These are phyloP conservation scores for Exophiala calicioides DNA, from an alignment of 2,329 filamentous ascomycete species.

Conservation along the genomic window DNA sequence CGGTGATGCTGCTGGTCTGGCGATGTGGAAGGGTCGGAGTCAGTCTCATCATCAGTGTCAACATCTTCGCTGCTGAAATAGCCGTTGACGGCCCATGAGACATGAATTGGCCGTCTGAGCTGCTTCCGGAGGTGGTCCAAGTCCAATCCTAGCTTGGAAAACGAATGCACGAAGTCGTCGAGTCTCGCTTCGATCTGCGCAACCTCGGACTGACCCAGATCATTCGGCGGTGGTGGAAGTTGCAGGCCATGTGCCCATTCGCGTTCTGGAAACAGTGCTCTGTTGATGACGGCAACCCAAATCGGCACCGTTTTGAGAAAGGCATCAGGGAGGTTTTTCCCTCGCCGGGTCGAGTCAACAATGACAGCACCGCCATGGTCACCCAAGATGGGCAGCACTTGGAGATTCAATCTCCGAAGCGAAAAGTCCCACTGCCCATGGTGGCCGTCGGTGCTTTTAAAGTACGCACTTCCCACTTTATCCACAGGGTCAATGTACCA, in stretches of 20 bases:
- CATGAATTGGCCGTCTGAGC: constrained; percentile 19
- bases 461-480: constrained; percentile 80
- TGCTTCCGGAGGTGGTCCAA: constrained; percentile 16
- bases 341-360: constrained; percentile 88
- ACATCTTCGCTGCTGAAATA: constrained; percentile 6
- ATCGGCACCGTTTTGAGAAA: constrained; percentile 91
- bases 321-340: constrained; percentile 93
- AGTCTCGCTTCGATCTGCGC: constrained; percentile 69
- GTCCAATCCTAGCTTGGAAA: constrained; percentile 41
- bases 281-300: constrained; percentile 88
- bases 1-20: constrained; percentile 48
- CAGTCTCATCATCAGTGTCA: not conserved
- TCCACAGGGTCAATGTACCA: constrained; percentile 77
- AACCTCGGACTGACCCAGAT: constrained; percentile 45
- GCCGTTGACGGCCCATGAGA: constrained; percentile 28
- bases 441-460: constrained; percentile 97
- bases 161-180: constrained; percentile 54
- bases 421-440: constrained; percentile 89
- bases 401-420: constrained; percentile 78
- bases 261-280: constrained; percentile 67
- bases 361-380: constrained; percentile 65
- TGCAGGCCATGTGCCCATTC: constrained; percentile 57
- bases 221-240: constrained; percentile 59
- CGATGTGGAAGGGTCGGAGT: not conserved
- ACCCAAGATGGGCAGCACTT: constrained; percentile 70